Conservation (phyloP, 2,329 filamentous ascomycete species). For the Emmonsiellopsis sp. region DNA sequence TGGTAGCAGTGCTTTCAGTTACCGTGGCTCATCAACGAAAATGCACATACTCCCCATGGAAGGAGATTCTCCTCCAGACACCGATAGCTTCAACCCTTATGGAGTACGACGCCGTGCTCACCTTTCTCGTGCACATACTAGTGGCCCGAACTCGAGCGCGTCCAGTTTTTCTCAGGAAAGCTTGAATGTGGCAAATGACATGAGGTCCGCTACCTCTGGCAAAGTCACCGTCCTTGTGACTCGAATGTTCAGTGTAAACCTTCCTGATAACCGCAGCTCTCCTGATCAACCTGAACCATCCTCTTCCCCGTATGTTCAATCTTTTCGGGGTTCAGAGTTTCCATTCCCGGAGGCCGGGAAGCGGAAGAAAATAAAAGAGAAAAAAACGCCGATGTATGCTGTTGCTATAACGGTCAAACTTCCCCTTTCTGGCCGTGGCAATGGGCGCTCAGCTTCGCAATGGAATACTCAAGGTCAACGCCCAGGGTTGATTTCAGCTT, state of each 20-base stretch:
- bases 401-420: conserved; percentile 49
- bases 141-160: conserved; percentile 19
- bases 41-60: conserved; percentile 46
- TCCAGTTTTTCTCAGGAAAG: conserved; percentile 17
- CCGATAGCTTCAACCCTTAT: conserved; percentile 11
- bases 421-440: conserved; percentile 30
- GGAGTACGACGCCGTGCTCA: conserved; percentile 19
- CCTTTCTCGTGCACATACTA: conserved; percentile 29
- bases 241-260: conserved; percentile 48
- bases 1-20: conserved; percentile 48
- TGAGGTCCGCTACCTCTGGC: conserved; percentile 18
- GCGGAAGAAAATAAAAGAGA: conserved; percentile 39
- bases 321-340: conserved; percentile 25
- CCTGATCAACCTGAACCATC: conserved; percentile 25
- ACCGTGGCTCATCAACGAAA: conserved; percentile 51
- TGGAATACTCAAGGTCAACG: conserved; percentile 25
- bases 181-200: conserved; percentile 13
- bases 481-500: conserved; percentile 26
- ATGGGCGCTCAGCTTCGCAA: conserved; percentile 25
- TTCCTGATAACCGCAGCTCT: conserved; percentile 37
- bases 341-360: conserved; percentile 31
- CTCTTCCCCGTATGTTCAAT: conserved; percentile 23
- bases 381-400: conserved; percentile 50
- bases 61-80: conserved; percentile 21
- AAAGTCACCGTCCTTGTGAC: conserved; percentile 48